phyloP scores from a whole-genome alignment of 805 yeast species.

The Candida sanyiensis region DNA sequence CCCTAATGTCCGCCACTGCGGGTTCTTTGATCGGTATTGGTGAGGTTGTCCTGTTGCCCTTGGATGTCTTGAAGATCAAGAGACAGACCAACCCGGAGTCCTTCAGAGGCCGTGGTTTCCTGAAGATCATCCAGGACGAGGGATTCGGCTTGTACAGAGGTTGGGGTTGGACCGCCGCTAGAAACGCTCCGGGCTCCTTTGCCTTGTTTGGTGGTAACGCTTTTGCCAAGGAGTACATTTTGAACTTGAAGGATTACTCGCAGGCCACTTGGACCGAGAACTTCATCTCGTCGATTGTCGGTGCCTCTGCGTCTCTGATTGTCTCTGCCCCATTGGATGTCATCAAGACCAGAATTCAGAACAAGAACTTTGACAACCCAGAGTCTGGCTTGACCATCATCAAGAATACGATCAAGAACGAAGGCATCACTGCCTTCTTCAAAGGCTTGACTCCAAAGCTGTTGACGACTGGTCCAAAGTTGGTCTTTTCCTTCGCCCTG shows the following conservation, averaged over 20 bases:
- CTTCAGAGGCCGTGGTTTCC: slow-evolving; percentile 96
- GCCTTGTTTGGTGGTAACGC: slow-evolving; percentile 98
- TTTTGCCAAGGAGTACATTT: slow-evolving; percentile 93
- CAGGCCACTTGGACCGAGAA: slow-evolving; percentile 93
- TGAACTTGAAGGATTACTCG: slow-evolving; percentile 80
- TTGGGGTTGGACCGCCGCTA: slow-evolving; percentile 99
- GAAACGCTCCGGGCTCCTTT: slow-evolving; percentile 98
- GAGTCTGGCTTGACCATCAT: slow-evolving; percentile 90
- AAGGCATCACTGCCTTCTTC: slow-evolving; percentile 76
- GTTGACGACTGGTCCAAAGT: slow-evolving; percentile 95
- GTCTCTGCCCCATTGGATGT: slow-evolving; percentile 98
- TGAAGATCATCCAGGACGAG: slow-evolving; percentile 81
- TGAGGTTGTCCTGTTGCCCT: slow-evolving; percentile 90
- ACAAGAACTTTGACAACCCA: slow-evolving; percentile 91
- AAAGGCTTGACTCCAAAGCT: slow-evolving; percentile 94
- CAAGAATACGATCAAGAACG: slow-evolving; percentile 88
- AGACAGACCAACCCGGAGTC: slow-evolving; percentile 99
- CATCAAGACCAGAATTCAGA: slow-evolving; percentile 97
- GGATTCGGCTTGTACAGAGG: slow-evolving; percentile 94
- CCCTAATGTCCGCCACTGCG: slow-evolving; percentile 94
- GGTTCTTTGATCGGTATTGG: slow-evolving; percentile 97
- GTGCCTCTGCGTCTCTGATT: slow-evolving; percentile 94
- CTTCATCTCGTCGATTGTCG: slow-evolving; percentile 89
- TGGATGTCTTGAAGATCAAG: slow-evolving; percentile 94
- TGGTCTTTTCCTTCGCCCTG: slow-evolving; percentile 95